Percentiles rank a stretch among this genome's conserved stretches.
Evolutionary conservation across 2,329 filamentous ascomycete species (phyloP).

Genomic region (Calonectria henricotiae): DNA sequence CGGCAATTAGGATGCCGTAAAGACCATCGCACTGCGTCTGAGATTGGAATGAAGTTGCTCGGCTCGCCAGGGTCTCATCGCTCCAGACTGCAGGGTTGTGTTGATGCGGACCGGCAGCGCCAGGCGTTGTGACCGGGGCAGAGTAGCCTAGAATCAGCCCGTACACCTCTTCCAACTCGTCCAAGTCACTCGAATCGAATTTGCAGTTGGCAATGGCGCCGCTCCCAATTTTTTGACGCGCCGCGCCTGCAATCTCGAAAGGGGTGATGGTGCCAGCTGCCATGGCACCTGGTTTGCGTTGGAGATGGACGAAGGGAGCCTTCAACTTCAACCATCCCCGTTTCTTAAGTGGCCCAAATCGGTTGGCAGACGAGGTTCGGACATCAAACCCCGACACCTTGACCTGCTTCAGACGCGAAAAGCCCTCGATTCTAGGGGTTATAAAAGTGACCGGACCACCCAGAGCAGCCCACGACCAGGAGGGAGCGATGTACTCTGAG

Average conservation of each 20-base stretch:
- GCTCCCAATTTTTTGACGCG: not conserved
- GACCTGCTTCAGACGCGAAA: slow-evolving; percentile 19
- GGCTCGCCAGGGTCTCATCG: slow-evolving; percentile 3
- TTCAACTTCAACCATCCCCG: slow-evolving; percentile 26
- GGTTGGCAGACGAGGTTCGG: slow-evolving; percentile 14
- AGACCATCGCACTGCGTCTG: slow-evolving; percentile 15
- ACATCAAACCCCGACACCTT: slow-evolving; percentile 16
- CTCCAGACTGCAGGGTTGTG: slow-evolving; percentile 20
- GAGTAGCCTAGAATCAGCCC: slow-evolving; percentile 22
- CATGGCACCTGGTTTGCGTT: slow-evolving; percentile 11
- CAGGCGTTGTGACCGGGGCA: not conserved
- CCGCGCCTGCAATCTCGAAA: not conserved
- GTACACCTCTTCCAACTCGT: slow-evolving; percentile 8
- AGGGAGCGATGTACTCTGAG: slow-evolving; percentile 10
- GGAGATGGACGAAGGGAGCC: slow-evolving; percentile 15
- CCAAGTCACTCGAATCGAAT: slow-evolving; percentile 3
- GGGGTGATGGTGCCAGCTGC: not conserved
- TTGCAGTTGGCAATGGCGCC: slow-evolving; percentile 12
- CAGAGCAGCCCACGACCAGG: slow-evolving; percentile 25
- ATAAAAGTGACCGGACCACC: slow-evolving; percentile 17
- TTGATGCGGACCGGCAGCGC: not conserved
- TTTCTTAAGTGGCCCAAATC: slow-evolving; percentile 26
- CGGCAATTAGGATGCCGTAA: slow-evolving; percentile 10
- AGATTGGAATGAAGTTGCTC: not conserved
- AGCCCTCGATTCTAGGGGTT: slow-evolving; percentile 11